A percentile compares a stretch with the other conserved stretches of the same genome.
These are phyloP conservation scores for Polyplosphaeria fusca DNA, from an alignment of 495 filamentous ascomycete species.

Conservation along the genomic window DNA sequence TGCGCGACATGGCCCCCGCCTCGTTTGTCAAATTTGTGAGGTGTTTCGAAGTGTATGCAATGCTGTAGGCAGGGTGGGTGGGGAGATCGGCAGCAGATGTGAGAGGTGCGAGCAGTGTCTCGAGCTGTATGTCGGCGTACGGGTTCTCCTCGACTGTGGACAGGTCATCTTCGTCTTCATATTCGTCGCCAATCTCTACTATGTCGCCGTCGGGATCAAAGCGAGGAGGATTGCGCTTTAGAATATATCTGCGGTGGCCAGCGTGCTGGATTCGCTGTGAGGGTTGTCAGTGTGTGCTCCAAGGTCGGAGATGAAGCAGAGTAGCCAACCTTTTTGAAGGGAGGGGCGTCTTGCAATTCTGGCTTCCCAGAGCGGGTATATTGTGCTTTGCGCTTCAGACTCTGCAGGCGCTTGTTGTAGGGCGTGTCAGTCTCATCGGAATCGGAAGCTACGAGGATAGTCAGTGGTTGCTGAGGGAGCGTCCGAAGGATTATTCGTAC, in stretches of 20 bases:
- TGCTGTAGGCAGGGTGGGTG: slow-evolving; percentile 76
- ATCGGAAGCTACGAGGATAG: slow-evolving; percentile 67
- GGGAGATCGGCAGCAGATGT: slow-evolving; percentile 83
- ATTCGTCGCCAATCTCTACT: slow-evolving; percentile 67
- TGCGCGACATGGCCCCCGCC: slow-evolving; percentile 65
- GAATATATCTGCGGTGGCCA: slow-evolving; percentile 78
- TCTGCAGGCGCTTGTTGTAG: slow-evolving; percentile 83
- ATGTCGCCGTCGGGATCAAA: slow-evolving; percentile 87
- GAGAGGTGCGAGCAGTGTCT: slow-evolving; percentile 83
- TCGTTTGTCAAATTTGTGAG: slow-evolving; percentile 75
- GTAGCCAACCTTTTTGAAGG: slow-evolving; percentile 76
- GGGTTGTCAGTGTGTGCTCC: slow-evolving; percentile 11
- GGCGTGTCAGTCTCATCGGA: slow-evolving; percentile 76
- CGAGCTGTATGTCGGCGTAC: slow-evolving; percentile 74
- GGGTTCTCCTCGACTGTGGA: slow-evolving; percentile 75
- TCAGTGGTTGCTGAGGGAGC: slow-evolving; percentile 21
- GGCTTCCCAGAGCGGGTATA: slow-evolving; percentile 76
- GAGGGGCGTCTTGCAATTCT: slow-evolving; percentile 64
- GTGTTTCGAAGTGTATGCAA: slow-evolving; percentile 75
- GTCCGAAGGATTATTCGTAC: slow-evolving; percentile 21
- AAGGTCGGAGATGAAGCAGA: background rate
- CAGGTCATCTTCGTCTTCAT: slow-evolving; percentile 71
- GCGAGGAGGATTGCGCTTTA: slow-evolving; percentile 67
- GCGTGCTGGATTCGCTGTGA: slow-evolving; percentile 79
- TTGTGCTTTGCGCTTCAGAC: slow-evolving; percentile 76